phyloP scores from a whole-genome alignment of 371 early-diverging fungal species.

The Mortierella sp. region DNA sequence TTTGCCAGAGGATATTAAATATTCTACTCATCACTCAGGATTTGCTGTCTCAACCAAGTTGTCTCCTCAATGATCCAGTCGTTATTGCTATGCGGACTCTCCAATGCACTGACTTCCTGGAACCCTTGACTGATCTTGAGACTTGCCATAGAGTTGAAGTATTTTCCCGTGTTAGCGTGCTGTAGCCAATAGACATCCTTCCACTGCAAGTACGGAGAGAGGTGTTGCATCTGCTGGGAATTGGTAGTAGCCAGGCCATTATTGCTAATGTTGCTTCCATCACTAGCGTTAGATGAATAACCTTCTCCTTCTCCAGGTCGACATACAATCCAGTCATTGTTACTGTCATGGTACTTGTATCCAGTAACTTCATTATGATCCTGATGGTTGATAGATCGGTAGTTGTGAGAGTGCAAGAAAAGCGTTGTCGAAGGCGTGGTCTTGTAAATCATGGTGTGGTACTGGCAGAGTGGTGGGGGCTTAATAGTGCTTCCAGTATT shows the following conservation, averaged over 20 bases:
- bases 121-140: slow-evolving; percentile 47
- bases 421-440: slow-evolving; percentile 45
- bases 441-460: slow-evolving; percentile 52
- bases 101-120: slow-evolving; percentile 38
- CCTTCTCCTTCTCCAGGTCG: slow-evolving; percentile 11
- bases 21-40: slow-evolving; percentile 30
- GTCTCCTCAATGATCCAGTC: slow-evolving; percentile 57
- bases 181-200: slow-evolving; percentile 46
- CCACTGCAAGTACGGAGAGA: slow-evolving; percentile 37
- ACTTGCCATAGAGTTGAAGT: slow-evolving; percentile 43
- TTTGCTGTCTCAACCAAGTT: slow-evolving; percentile 52
- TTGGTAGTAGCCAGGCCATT: not conserved
- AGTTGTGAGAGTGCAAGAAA: slow-evolving; percentile 37
- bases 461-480: slow-evolving; percentile 32
- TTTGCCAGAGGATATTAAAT: too few species aligned
- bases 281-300: not conserved
- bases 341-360: slow-evolving; percentile 28
- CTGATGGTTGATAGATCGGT: slow-evolving; percentile 32
- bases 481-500: not conserved
- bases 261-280: not conserved
- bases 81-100: slow-evolving; percentile 31
- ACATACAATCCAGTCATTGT: slow-evolving; percentile 50
- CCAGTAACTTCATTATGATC: slow-evolving; percentile 48
- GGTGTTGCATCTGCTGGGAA: not conserved
- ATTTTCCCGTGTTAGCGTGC: slow-evolving; percentile 47